Base-by-base conservation (phyloP, 768 basidiomycete species). In the Tricholomella constricta region DNA sequence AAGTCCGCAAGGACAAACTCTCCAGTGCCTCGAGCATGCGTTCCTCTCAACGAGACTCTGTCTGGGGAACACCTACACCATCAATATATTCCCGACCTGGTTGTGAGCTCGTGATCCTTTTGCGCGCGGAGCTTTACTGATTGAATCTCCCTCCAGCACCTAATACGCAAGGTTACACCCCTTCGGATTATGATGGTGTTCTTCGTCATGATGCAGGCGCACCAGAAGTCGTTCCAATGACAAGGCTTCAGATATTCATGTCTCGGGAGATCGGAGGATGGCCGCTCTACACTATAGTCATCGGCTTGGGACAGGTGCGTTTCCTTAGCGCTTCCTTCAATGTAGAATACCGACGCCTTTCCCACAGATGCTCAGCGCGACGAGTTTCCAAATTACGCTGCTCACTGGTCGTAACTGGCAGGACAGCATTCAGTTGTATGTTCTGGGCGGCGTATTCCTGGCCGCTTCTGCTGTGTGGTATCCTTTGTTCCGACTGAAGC, bases 351-450 rank as follows among this genome's bases (percentile, higher is more conserved):
- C 59, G 23, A 54, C 55, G 51, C 37, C 54, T 48, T 31, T 27
- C 12, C 50, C 43, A 7, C 59, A 88, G 82, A 92, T 94, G 88
- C 71, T 94, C 57, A 85, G 88, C 51, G 92, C 92, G 3, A 93
- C 91, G 26, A 95, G 93, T 64, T 97, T 95, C 83, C 94, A 97
- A 72, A 89, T 96, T 64, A 95, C 93, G 15, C 73, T 97, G 31
- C 78, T 96, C 17, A 88, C 89, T 17, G 94, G 94, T 47, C 84
- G 87, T 62, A 94, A 92, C 60, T 91, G 85, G 72, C 84, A 91
- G 67, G 80, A 85, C 56, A 78, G 88, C 60, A 56, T 91, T 22
- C 90, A 94, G 62, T 80, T 95, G 8, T 97, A 96, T 65, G 91
- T 96, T 44, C 83, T 97, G n/a, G 88, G 92, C 35, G 84, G 81